Evolutionary conservation across 805 yeast genomes (phyloP), one percentile per base, ranked within the genome.

Genomic region (Candida cerambycidarum): DNA sequence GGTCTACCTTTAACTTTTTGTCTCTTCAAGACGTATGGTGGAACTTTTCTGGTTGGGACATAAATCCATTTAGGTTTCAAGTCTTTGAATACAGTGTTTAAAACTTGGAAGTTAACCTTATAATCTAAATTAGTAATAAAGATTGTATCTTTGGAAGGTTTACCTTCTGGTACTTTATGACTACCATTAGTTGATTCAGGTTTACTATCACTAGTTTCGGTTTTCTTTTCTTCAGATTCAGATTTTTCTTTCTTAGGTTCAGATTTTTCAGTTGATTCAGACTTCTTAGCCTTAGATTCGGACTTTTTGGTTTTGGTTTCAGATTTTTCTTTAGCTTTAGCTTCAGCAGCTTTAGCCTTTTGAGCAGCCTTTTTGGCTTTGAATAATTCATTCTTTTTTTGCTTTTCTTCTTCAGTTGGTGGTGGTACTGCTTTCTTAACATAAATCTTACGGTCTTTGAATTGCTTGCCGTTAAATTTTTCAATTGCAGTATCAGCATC

Each of bases 121-220:
- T 71, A 73, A 50, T 79, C 82, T 53, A 83, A 66, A 54, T 80
- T 81, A 37, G 82, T 75, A 46, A 83, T 72, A 60, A 80, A 83
- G 25, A 82, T 70, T 2, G 89, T 82, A 42, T 73, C 77, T 32
- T 62, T 63, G 2, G 88, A 80, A 13, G 79, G 76, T 15, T 62
- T 59, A 14, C 85, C 85, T 43, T 75, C 79, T 12, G 73, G 72
- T 2, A 52, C 43, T 48, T 44, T 43, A 39, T 48, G 37, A 38
- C 39, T 38, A 44, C 27, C 36, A 40, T 38, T 29, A 27, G 32
- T 15, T 17, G 23, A 21, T 21, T 21, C 23, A 21, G 23, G 8
- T 21, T 21, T 21, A 21, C 8, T 21, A 21, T 43, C 28, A 30
- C 44, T 17, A 16, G 19, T 6, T 31, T 31, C 33, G 32, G 37